Base-by-base conservation (phyloP, 2,329 filamentous ascomycete genomes). In the Didymella segeticola region DNA sequence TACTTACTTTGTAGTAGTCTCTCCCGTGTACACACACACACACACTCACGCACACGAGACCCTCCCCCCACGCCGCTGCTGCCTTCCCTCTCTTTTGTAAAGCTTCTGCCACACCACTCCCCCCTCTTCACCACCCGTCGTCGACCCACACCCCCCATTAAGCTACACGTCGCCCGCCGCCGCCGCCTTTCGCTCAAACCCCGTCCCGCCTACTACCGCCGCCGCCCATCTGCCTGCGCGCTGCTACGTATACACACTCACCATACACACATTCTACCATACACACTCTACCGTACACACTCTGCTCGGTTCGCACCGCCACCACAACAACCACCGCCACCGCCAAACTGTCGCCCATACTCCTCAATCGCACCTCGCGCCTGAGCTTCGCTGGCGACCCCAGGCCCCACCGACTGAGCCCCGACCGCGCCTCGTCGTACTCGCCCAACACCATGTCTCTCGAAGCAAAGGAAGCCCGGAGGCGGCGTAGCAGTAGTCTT, bases 401-500 rank as follows among this genome's bases (percentile, higher is more conserved):
- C 78, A 82, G 87, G 57, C 70, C 83, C 61, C 70, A 63, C 63
- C 67, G 64, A 39, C 56, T 68, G 51, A 69, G 66, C 56, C 52
- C 66, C 29, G 68, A 65, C 53, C 47, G 65, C 33, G 58, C 69
- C 30, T 43, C 57, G 39, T 45, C 48, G 41, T 23, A 39, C 48
- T 23, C 15, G 17, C 58, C 60, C 50, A 60, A 41, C 56, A 72
- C 62, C 31, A 75, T 75, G 74, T 71, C 69, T 2, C 62, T 74
- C 31, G 66, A 72, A 43, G 67, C 74, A 86, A 89, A 77, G 62
- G 67, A 83, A 63, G 88, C 87, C 65, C 85, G 93, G 77, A 87
- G 93, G 83, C 89, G 95, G 82, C 88, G 95, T 79, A 98, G 95
- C 78, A 97, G 93, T 82, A 98, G 93, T 80, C 88, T 99, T 79